A percentile compares a stretch with the other conserved stretches of the same genome.
phyloP scores from a whole-genome alignment of 2,329 filamentous ascomycete genomes.

The Corinectria fuckeliana region DNA sequence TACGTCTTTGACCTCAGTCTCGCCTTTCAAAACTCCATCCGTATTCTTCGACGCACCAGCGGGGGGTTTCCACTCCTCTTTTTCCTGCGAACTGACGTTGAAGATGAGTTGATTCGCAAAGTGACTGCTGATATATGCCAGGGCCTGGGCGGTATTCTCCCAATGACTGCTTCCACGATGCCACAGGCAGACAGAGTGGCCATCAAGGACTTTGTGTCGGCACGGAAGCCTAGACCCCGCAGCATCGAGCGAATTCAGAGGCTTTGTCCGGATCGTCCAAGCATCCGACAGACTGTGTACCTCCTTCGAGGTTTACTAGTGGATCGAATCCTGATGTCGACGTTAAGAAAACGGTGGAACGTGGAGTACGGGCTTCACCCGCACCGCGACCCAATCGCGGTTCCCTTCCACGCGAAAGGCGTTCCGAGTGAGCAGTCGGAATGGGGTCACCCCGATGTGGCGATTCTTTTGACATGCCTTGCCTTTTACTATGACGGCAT shows the following conservation, averaged over 20 bases:
- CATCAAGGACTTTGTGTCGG: constrained; percentile 35
- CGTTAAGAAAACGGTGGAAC: constrained; percentile 69
- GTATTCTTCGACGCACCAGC: constrained; percentile 44
- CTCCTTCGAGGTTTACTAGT: constrained; percentile 69
- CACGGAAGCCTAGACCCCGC: constrained; percentile 10
- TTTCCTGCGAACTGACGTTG: constrained; percentile 57
- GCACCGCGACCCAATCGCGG: constrained; percentile 67
- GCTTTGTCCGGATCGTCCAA: constrained; percentile 31
- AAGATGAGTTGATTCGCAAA: constrained; percentile 48
- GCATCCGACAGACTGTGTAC: constrained; percentile 47
- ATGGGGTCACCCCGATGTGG: constrained; percentile 72
- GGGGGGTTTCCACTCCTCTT: constrained; percentile 55
- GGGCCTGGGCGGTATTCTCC: constrained; percentile 31
- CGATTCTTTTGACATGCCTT: constrained; percentile 70
- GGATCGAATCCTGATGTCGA: constrained; percentile 64
- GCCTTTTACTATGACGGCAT: constrained; percentile 72
- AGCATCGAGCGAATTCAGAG: constrained; percentile 21
- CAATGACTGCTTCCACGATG: constrained; percentile 28
- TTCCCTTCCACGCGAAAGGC: constrained; percentile 49
- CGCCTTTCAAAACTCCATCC: constrained; percentile 41
- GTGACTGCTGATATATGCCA: constrained; percentile 31
- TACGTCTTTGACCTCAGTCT: constrained; percentile 46
- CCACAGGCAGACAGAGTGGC: constrained; percentile 30
- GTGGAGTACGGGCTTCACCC: constrained; percentile 70
- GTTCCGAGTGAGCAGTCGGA: constrained; percentile 68